Evolutionary conservation across 441 rosid genomes (phyloP).

Genomic region (Bruguiera hainesii): DNA sequence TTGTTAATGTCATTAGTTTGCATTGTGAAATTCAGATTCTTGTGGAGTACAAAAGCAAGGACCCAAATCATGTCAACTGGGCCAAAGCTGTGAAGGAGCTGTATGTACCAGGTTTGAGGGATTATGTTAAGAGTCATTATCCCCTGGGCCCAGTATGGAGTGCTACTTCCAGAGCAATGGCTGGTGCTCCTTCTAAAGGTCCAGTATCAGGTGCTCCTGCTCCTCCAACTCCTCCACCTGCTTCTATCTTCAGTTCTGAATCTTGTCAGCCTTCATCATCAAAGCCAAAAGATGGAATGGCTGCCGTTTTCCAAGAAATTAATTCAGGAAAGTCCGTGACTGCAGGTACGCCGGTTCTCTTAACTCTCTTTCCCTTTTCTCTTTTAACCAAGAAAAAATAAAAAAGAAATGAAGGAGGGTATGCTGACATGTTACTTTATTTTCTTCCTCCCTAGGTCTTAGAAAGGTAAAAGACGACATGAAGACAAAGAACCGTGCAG

Average conservation of each 20-base stretch:
- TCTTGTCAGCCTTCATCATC: constrained; percentile 76
- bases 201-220: constrained; percentile 58
- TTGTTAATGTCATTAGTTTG: constrained; percentile 9
- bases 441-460: constrained; percentile 52
- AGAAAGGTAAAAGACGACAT: constrained; percentile 83
- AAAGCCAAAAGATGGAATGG: constrained; percentile 74
- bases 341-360: constrained; percentile 39
- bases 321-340: constrained; percentile 66
- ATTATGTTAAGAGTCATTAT: constrained; percentile 77
- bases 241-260: constrained; percentile 65
- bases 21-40: constrained; percentile 51
- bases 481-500: constrained; percentile 84
- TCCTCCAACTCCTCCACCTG: constrained; percentile 83
- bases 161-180: constrained; percentile 49
- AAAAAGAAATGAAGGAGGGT: background rate
- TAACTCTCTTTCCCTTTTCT: background rate
- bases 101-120: constrained; percentile 83
- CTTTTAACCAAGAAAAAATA: background rate
- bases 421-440: constrained; percentile 5
- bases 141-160: constrained; percentile 96
- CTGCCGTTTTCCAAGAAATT: constrained; percentile 91
- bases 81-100: constrained; percentile 92
- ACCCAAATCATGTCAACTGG: constrained; percentile 93
- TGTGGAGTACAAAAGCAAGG: constrained; percentile 80
- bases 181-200: constrained; percentile 51